Evolutionary conservation across 2,329 filamentous ascomycete species (phyloP).

Genomic region (Fusarium luffae): DNA sequence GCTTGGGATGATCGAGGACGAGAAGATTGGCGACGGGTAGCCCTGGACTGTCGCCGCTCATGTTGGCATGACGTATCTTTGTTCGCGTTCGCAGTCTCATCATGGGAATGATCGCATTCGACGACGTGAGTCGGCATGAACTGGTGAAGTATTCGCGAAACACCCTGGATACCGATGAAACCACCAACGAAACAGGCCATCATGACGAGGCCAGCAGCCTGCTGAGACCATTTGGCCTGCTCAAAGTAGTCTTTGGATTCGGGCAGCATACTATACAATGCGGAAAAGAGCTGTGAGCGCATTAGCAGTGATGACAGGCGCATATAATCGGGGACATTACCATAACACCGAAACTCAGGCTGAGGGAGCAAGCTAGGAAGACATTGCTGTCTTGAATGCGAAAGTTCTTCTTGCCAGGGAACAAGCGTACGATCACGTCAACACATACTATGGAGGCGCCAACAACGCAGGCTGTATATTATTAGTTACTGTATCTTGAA

Average conservation of each 20-base stretch:
- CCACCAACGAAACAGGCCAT: slow-evolving; percentile 77
- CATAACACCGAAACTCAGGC: slow-evolving; percentile 96
- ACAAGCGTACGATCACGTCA: slow-evolving; percentile 77
- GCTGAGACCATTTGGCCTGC: slow-evolving; percentile 73
- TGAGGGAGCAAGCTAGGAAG: slow-evolving; percentile 89
- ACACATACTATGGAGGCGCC: slow-evolving; percentile 89
- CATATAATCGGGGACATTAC: slow-evolving; percentile 58
- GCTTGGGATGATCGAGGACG: slow-evolving; percentile 42
- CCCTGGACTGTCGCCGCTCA: slow-evolving; percentile 46
- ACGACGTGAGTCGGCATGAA: slow-evolving; percentile 83
- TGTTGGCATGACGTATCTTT: slow-evolving; percentile 46
- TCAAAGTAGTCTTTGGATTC: slow-evolving; percentile 83
- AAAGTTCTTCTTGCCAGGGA: slow-evolving; percentile 82
- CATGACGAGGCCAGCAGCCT: slow-evolving; percentile 74
- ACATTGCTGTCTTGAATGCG: slow-evolving; percentile 88
- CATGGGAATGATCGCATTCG: slow-evolving; percentile 80
- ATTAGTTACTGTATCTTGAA: background rate
- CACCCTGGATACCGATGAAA: slow-evolving; percentile 78
- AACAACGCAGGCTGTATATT: slow-evolving; percentile 67
- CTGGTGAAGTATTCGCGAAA: slow-evolving; percentile 78
- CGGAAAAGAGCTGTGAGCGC: slow-evolving; percentile 79
- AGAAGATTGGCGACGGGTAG: slow-evolving; percentile 47
- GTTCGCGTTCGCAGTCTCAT: slow-evolving; percentile 57
- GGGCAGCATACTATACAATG: slow-evolving; percentile 92
- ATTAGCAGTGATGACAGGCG: slow-evolving; percentile 14